phyloP scores from a whole-genome alignment of 345 rosid species.

The Conringia planisiliqua region DNA sequence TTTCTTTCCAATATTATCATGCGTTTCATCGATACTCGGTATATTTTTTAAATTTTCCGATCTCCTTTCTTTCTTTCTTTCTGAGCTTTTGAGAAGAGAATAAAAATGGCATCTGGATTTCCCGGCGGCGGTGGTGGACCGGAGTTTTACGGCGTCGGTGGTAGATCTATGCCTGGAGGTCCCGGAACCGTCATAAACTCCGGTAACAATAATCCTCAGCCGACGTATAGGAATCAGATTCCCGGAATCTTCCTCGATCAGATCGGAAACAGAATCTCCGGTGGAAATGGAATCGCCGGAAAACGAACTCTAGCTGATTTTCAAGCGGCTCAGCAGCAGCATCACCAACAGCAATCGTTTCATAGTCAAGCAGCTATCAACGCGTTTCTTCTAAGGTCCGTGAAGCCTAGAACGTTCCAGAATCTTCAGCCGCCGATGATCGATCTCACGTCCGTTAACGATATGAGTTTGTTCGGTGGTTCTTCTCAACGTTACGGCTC shows the following conservation, averaged over 20 bases:
- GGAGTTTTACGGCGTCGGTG: constrained; percentile 51
- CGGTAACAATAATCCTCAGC: constrained; percentile 22
- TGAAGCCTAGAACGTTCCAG: constrained; percentile 60
- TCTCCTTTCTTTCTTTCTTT: constrained; percentile 16
- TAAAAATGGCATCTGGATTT: constrained; percentile 73
- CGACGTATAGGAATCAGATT: constrained; percentile 48
- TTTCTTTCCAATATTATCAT: constrained; percentile 26
- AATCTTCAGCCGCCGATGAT: constrained; percentile 44
- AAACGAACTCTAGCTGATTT: constrained; percentile 72
- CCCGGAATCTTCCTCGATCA: constrained; percentile 62
- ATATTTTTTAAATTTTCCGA: not conserved
- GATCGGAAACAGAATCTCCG: constrained; percentile 46
- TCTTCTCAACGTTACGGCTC: constrained; percentile 47
- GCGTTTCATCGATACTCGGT: constrained; percentile 36
- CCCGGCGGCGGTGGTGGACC: constrained; percentile 60
- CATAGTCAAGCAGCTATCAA: constrained; percentile 42
- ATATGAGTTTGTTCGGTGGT: constrained; percentile 7
- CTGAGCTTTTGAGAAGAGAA: not conserved
- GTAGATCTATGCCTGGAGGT: constrained; percentile 48
- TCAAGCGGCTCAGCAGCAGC: constrained; percentile 41
- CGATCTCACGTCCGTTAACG: constrained; percentile 31
- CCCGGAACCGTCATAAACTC: constrained; percentile 30
- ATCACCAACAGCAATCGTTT: constrained; percentile 18
- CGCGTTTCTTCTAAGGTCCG: constrained; percentile 59
- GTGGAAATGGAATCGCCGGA: constrained; percentile 39